Percentiles rank a stretch among this genome's conserved stretches.
These are phyloP conservation scores for Stramenopiles sp. DNA, from an alignment of 352 stramenopile species.

Conservation along the genomic window DNA sequence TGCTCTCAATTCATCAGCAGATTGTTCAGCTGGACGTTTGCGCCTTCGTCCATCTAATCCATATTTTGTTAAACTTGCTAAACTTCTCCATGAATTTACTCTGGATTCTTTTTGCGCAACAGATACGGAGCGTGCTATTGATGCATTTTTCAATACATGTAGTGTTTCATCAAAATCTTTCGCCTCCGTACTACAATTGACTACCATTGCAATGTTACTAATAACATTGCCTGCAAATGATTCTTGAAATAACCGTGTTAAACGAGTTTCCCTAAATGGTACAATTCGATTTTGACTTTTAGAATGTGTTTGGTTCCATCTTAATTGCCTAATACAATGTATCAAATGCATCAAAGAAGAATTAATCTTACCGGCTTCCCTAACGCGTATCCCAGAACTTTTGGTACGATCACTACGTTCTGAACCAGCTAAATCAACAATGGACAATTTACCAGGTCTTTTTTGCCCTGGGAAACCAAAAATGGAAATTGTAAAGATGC, in stretches of 20 bases:
- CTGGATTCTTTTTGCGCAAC: not conserved
- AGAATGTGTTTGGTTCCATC: constrained; percentile 50
- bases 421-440: constrained; percentile 80
- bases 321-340: constrained; percentile 77
- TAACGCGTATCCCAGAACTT: constrained; percentile 59
- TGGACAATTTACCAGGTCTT: constrained; percentile 36
- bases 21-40: not conserved
- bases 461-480: constrained; percentile 14
- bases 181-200: constrained; percentile 75
- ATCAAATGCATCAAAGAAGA: constrained; percentile 90
- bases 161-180: constrained; percentile 87
- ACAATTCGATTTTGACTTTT: constrained; percentile 57
- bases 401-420: constrained; percentile 44
- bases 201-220: constrained; percentile 79
- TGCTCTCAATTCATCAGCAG: not conserved
- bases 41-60: not conserved
- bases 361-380: constrained; percentile 96
- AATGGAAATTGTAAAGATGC: constrained; percentile 60
- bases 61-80: not conserved
- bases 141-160: constrained; percentile 78
- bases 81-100: constrained; percentile 5
- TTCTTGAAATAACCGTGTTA: constrained; percentile 83
- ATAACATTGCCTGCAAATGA: constrained; percentile 56
- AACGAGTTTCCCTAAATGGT: constrained; percentile 89
- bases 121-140: constrained; percentile 31